phyloP scores from a whole-genome alignment of 164 flowering plant genomes.

The Sextonia rubra region DNA sequence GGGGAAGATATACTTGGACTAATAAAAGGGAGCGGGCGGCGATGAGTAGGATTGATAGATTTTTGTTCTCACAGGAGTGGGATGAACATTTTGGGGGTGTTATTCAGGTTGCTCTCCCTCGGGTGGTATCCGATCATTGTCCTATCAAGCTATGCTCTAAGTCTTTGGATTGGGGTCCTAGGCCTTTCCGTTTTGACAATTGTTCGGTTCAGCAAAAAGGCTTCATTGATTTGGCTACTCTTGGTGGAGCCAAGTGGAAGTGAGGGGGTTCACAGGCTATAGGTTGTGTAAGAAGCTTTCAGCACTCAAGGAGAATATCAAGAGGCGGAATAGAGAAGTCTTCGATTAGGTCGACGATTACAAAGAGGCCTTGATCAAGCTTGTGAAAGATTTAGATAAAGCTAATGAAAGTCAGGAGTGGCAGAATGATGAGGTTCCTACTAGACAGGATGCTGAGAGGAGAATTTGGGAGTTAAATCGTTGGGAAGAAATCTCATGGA shows the following conservation, averaged over 20 bases:
- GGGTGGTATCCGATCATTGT: neutral
- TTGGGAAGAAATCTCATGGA: no score
- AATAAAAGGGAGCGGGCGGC: neutral
- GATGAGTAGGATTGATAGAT: neutral
- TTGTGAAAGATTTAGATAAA: no score
- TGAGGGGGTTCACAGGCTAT: neutral
- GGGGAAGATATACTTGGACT: neutral
- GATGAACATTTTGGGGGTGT: neutral
- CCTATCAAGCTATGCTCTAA: neutral
- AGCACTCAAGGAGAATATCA: no score
- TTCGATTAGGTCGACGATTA: no score
- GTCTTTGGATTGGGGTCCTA: neutral
- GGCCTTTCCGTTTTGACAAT: neutral
- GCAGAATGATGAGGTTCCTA: no score
- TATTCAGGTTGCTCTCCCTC: neutral
- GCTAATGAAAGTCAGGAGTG: no score
- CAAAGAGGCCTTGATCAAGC: no score
- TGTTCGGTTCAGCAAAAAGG: neutral
- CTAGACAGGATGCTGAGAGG: no score
- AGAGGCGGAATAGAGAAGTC: no score
- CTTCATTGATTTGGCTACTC: neutral
- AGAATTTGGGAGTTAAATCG: no score
- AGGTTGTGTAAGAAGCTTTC: neutral
- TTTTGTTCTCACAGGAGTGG: neutral
- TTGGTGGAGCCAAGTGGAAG: neutral